These are phyloP conservation scores for Ascochyta koolunga DNA, from an alignment of 2,329 filamentous ascomycete species.

Conservation along the genomic window DNA sequence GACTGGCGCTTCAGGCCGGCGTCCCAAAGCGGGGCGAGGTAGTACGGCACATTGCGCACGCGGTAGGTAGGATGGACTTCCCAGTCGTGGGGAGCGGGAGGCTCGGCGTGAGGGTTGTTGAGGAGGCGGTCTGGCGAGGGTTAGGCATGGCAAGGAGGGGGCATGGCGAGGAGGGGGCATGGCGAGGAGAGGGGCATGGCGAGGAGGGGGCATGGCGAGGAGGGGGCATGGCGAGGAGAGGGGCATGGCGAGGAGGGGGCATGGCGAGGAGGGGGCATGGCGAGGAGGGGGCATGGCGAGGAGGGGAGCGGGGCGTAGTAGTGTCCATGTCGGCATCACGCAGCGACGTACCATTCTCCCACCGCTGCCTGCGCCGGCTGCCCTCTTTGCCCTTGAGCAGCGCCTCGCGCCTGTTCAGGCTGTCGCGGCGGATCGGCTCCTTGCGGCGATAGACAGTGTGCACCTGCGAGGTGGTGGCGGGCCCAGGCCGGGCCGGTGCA, in stretches of 20 bases:
- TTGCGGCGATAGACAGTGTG: conserved; percentile 59
- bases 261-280: conserved; percentile 82
- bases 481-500: conserved; percentile 35
- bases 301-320: background rate
- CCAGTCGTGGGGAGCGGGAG: conserved; percentile 84
- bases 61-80: conserved; percentile 80
- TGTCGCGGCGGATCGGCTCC: conserved; percentile 64
- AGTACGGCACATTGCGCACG: conserved; percentile 81
- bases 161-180: conserved; percentile 87
- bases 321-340: background rate
- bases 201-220: conserved; percentile 73
- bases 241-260: no score
- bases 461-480: conserved; percentile 48
- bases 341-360: conserved; percentile 80
- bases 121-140: conserved; percentile 73
- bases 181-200: background rate
- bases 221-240: background rate
- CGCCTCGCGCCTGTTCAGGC: conserved; percentile 71
- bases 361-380: conserved; percentile 81
- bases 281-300: background rate
- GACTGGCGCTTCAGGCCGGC: conserved; percentile 54
- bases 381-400: conserved; percentile 90
- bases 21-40: conserved; percentile 87
- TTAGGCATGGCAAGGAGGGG: background rate
- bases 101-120: conserved; percentile 83